phyloP scores from a whole-genome alignment of 441 rosid genomes.

The Mallotus japonicus region DNA sequence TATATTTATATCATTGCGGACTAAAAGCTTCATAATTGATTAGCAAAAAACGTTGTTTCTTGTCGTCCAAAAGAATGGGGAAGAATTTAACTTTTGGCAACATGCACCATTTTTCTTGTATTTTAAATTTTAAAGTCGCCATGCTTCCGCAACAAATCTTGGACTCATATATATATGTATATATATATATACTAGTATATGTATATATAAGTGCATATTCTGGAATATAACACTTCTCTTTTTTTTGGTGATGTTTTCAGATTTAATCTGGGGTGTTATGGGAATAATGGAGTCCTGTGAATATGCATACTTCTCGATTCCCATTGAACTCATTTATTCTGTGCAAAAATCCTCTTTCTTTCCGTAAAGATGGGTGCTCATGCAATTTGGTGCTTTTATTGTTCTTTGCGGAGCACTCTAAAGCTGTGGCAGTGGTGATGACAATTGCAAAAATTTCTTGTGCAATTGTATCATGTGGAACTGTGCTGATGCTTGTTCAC shows the following conservation, averaged over 20 bases:
- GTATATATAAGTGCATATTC: background rate
- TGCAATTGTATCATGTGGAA: slow-evolving; percentile 83
- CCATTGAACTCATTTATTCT: slow-evolving; percentile 81
- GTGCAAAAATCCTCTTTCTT: slow-evolving; percentile 88
- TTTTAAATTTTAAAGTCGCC: too few species aligned
- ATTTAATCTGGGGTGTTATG: slow-evolving; percentile 23
- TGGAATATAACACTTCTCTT: background rate
- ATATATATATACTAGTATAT: too few species aligned
- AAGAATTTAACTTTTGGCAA: too few species aligned
- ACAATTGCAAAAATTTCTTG: slow-evolving; percentile 76
- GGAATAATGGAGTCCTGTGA: slow-evolving; percentile 73
- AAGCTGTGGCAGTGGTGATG: slow-evolving; percentile 81
- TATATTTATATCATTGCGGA: too few species aligned
- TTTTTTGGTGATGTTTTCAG: slow-evolving; percentile 29
- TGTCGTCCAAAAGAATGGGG: too few species aligned
- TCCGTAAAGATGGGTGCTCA: slow-evolving; percentile 94
- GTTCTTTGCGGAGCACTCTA: slow-evolving; percentile 94
- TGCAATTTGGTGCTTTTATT: slow-evolving; percentile 96
- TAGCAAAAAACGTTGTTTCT: too few species aligned
- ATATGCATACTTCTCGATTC: slow-evolving; percentile 94
- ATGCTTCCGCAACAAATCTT: too few species aligned
- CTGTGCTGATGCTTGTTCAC: slow-evolving; percentile 88
- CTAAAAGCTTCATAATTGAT: too few species aligned
- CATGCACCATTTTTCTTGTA: too few species aligned
- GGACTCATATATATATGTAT: too few species aligned